Evolutionary conservation across 768 basidiomycete species (phyloP).

Genomic region (Boletus insuetus): DNA sequence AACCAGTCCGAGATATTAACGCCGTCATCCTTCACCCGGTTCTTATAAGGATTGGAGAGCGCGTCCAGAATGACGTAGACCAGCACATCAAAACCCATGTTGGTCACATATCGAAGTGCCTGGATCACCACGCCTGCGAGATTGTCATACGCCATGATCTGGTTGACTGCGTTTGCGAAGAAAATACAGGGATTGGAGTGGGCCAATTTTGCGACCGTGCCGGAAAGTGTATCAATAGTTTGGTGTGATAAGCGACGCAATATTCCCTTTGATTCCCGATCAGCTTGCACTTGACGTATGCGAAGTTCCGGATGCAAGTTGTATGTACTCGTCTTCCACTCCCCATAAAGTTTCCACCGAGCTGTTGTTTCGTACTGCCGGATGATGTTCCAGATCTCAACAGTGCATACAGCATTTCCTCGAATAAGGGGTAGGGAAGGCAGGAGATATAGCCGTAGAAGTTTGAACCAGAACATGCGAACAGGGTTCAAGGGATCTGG

Average conservation of each 20-base stretch:
- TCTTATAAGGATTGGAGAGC: constrained; percentile 77
- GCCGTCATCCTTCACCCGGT: constrained; percentile 86
- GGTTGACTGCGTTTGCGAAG: constrained; percentile 85
- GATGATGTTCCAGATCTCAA: constrained; percentile 91
- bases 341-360: constrained; percentile 92
- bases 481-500: constrained; percentile 58
- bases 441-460: constrained; percentile 76
- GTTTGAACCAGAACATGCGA: constrained; percentile 79
- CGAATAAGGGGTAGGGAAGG: constrained; percentile 84
- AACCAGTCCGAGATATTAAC: constrained; percentile 91
- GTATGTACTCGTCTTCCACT: constrained; percentile 82
- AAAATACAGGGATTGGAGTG: constrained; percentile 93
- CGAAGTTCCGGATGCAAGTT: constrained; percentile 75
- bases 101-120: constrained; percentile 82
- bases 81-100: constrained; percentile 92
- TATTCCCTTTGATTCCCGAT: constrained; percentile 85
- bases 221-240: constrained; percentile 80
- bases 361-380: constrained; percentile 70
- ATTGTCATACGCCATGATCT: constrained; percentile 97
- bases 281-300: constrained; percentile 78
- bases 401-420: constrained; percentile 84
- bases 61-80: constrained; percentile 86
- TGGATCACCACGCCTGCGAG: constrained; percentile 87
- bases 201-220: constrained; percentile 87
- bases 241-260: constrained; percentile 83